Evolutionary conservation across 192 early-diverging fungal genomes (phyloP).

Genomic region (Phycomyces blakesleeanus): DNA sequence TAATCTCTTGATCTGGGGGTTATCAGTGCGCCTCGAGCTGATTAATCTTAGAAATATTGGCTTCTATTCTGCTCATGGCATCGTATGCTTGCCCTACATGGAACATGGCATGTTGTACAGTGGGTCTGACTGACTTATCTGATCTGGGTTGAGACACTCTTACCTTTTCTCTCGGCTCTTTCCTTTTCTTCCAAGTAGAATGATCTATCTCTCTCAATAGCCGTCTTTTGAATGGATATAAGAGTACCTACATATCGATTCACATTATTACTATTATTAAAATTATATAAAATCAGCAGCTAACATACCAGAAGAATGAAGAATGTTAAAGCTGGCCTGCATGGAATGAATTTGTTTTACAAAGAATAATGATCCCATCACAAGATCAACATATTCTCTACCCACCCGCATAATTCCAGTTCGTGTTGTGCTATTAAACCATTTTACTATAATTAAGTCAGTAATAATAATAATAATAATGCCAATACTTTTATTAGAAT

Average conservation of each 20-base stretch:
- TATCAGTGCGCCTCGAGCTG: too few relatives aligned
- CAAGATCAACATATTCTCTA: conserved; percentile 13
- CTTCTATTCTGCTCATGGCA: too few relatives aligned
- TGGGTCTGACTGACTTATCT: too few relatives aligned
- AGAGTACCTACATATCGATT: conserved; percentile 6
- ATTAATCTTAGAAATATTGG: too few relatives aligned
- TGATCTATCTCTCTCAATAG: conserved; percentile 19
- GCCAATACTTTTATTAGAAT: neutral
- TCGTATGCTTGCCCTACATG: too few relatives aligned
- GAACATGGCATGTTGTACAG: too few relatives aligned
- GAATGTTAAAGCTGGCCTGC: conserved; percentile 8
- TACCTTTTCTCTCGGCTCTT: too few relatives aligned
- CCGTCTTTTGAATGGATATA: conserved; percentile 20
- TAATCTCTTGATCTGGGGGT: too few relatives aligned
- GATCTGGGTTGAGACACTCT: too few relatives aligned
- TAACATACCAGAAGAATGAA: conserved; percentile 17
- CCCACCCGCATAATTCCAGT: conserved; percentile 16
- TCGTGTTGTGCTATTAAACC: conserved; percentile 23
- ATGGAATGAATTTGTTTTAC: conserved; percentile 19
- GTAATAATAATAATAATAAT: neutral
- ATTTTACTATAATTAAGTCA: conserved; percentile 23
- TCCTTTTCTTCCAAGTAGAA: conserved; percentile 23
- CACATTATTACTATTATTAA: neutral
- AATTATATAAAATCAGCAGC: too few relatives aligned
- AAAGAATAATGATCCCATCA: conserved; percentile 18